Conservation (phyloP, 164 flowering plant species). For the Stephania japonica region DNA sequence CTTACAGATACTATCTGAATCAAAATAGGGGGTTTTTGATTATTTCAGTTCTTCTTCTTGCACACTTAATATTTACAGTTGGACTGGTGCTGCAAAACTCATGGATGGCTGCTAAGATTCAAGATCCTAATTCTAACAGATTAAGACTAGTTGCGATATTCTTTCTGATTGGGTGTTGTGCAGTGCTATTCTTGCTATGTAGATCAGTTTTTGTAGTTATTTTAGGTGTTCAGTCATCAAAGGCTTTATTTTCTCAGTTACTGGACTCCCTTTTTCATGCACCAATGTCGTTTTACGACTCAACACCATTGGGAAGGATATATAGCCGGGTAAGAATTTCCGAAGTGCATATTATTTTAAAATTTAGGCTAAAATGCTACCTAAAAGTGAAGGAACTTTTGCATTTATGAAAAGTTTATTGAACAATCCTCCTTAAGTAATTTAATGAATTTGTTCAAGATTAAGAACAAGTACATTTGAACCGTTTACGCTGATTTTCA, state of each 20-base stretch:
- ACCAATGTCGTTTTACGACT: slow-evolving; percentile 51
- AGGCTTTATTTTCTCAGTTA: slow-evolving; percentile 36
- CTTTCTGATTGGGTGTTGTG: slow-evolving; percentile 31
- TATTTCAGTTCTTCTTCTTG: slow-evolving; percentile 30
- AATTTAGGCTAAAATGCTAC: background rate
- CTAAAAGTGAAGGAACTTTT: background rate
- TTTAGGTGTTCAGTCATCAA: slow-evolving; percentile 36
- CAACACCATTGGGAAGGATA: slow-evolving; percentile 50
- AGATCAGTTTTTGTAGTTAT: slow-evolving; percentile 30
- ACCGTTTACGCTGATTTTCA: too few relatives aligned
- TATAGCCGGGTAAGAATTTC: slow-evolving; percentile 41
- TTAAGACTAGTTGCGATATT: slow-evolving; percentile 39
- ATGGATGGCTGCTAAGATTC: slow-evolving; percentile 70
- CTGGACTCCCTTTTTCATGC: slow-evolving; percentile 43
- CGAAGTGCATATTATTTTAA: too few relatives aligned
- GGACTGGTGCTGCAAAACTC: slow-evolving; percentile 50
- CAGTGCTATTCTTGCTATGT: slow-evolving; percentile 23
- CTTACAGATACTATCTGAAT: slow-evolving; percentile 54
- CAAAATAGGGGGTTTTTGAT: slow-evolving; percentile 55
- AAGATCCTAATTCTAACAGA: slow-evolving; percentile 34
- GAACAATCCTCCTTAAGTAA: too few relatives aligned
- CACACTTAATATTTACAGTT: slow-evolving; percentile 33
- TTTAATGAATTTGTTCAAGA: too few relatives aligned
- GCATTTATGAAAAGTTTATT: background rate
- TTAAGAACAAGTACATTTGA: too few relatives aligned